Percentiles rank a stretch among this genome's conserved stretches.
phyloP scores from a whole-genome alignment of 345 rosid species.

The Rhodamnia argentea region DNA sequence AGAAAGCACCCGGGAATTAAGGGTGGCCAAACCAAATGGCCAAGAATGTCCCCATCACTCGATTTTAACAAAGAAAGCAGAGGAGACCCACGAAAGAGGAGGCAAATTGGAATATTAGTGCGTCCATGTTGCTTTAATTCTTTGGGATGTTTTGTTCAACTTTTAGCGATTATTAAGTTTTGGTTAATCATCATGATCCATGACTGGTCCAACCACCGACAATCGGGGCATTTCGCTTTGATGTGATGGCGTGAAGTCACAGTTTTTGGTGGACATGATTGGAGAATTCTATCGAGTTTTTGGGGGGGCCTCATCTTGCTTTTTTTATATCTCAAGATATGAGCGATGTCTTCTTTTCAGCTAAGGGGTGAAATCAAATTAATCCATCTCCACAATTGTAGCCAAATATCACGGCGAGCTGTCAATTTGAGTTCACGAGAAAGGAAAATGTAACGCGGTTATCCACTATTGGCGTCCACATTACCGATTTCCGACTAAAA shows the following conservation, averaged over 20 bases:
- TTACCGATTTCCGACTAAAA: too few relatives aligned
- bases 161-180: neutral
- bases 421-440: neutral
- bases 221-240: neutral
- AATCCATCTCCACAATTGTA: neutral
- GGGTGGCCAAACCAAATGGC: neutral
- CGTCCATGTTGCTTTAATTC: too few relatives aligned
- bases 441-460: neutral
- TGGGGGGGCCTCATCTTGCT: neutral
- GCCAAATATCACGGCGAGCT: neutral
- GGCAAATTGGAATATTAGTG: neutral
- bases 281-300: neutral
- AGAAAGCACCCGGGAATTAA: neutral
- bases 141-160: neutral
- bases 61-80: neutral
- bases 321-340: neutral
- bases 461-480: too few relatives aligned
- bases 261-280: neutral
- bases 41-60: neutral
- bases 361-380: neutral
- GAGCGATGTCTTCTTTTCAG: neutral
- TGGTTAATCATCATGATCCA: neutral
- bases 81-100: neutral
- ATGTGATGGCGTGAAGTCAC: neutral
- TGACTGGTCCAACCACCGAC: neutral